Base-by-base conservation (phyloP, 78 protist species). In the Anaeramoeba flamelloides region DNA sequence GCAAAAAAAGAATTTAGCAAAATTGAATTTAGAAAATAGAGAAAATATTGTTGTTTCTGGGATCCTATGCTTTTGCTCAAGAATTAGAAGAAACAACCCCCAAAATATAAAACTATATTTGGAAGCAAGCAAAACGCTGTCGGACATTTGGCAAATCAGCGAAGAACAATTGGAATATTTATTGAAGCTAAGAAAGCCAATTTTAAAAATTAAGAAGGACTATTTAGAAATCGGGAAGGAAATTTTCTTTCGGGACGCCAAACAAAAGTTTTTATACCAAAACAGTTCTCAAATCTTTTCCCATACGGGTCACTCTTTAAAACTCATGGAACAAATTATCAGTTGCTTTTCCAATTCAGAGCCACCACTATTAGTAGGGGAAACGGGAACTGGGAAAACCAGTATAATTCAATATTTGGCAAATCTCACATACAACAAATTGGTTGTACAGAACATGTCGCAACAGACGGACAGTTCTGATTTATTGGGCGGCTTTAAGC, bases 371-470 rank as follows among this genome's bases (percentile, higher is more conserved):
- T 37, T 83, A 31, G 75, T 83, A 41, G 92, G 92, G 1, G 92
- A 89, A 79, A 79, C 92, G 26, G 99, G 99, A 37, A 85, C 88
- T 0, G 99, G 99, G 74, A 97, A 97, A 87, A 96, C 99, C 3
- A 40, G 93, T 2, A 78, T 85, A 0, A 92, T 96, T 33, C 98
- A 94, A 84, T 77, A 90, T n/a, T 87, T 98, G 37, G 97, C 99
- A 12, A 53, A 38, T 32, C 40, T 17, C 38, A 39, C 87, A 1
- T 89, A 91, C 36, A 75, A 75, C 76, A 82, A 38, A 65, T 86
- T 95, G 39, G 82, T 87, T 12, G 88, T 88, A 2, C 79, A 89
- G 82, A 96, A 98, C 89, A 86, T 96, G 78, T 87, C 81, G 77
- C 95, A 92, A 85, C 99, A 98, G 89, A 85, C 90, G 2, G 99